Conservation (phyloP, 1,284 basidiomycete genomes). For the Pseudozyma sp. region DNA sequence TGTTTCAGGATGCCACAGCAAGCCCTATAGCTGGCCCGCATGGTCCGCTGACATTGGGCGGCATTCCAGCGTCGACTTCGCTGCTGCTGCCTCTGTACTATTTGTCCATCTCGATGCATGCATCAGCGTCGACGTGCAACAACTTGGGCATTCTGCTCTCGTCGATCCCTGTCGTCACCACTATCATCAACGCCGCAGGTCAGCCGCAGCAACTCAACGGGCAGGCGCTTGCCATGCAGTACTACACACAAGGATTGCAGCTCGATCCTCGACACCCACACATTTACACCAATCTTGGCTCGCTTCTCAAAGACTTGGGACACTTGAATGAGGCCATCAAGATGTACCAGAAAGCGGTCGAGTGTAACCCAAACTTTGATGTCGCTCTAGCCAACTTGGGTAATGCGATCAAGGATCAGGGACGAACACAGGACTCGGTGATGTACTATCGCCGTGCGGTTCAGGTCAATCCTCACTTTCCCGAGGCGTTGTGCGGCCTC, state of each 20-base stretch:
- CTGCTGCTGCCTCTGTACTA: constrained; percentile 75
- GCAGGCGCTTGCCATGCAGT: constrained; percentile 73
- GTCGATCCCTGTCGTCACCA: constrained; percentile 69
- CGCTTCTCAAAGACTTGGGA: constrained; percentile 75
- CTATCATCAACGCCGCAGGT: constrained; percentile 62
- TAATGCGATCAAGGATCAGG: constrained; percentile 73
- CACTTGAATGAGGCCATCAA: constrained; percentile 73
- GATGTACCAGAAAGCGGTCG: constrained; percentile 73
- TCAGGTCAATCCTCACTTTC: constrained; percentile 73
- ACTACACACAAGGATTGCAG: constrained; percentile 74
- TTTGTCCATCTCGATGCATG: constrained; percentile 73
- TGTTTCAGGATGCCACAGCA: constrained; percentile 72
- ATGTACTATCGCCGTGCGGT: constrained; percentile 74
- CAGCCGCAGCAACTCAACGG: constrained; percentile 64
- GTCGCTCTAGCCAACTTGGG: constrained; percentile 76
- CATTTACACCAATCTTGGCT: constrained; percentile 76
- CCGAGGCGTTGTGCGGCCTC: constrained; percentile 75
- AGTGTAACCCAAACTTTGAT: constrained; percentile 74
- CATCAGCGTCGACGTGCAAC: constrained; percentile 75
- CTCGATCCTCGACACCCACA: constrained; percentile 75
- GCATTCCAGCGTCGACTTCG: constrained; percentile 72
- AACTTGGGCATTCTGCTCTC: constrained; percentile 76
- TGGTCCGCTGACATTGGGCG: constrained; percentile 56
- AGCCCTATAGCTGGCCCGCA: constrained; percentile 50
- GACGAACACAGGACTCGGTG: constrained; percentile 73